Conservation (phyloP, 768 basidiomycete genomes). For the Mycena galopus region DNA sequence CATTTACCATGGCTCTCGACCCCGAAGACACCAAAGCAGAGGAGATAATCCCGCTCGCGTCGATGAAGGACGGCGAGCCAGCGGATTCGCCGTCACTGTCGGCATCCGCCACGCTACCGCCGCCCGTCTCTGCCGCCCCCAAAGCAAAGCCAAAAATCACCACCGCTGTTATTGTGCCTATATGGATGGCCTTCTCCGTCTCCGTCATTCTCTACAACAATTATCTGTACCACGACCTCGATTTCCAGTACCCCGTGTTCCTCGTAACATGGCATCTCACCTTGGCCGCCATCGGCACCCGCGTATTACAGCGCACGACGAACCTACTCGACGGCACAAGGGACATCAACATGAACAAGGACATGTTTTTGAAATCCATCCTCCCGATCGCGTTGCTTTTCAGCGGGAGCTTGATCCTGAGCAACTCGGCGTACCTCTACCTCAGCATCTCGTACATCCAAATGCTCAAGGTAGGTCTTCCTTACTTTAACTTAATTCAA, state of each 20-base stretch:
- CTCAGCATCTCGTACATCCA: constrained; percentile 96
- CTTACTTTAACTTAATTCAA: too few relatives aligned
- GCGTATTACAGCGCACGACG: constrained; percentile 86
- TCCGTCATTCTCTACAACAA: constrained; percentile 98
- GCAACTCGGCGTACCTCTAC: constrained; percentile 95
- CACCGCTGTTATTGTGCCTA: constrained; percentile 81
- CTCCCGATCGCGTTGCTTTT: constrained; percentile 95
- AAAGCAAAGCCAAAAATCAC: constrained; percentile 85
- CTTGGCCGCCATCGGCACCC: constrained; percentile 71
- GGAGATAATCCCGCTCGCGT: constrained; percentile 23
- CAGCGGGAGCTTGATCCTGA: constrained; percentile 80
- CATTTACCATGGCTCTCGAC: constrained; percentile 31
- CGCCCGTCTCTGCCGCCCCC: constrained; percentile 55
- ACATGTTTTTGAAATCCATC: constrained; percentile 87
- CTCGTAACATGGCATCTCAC: constrained; percentile 88
- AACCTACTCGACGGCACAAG: constrained; percentile 81
- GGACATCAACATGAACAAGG: constrained; percentile 83
- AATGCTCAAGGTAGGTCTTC: constrained; percentile 85
- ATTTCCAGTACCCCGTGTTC: constrained; percentile 93
- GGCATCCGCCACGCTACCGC: constrained; percentile 10
- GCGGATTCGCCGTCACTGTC: constrained; percentile 59
- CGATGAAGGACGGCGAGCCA: constrained; percentile 28
- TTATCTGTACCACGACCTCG: constrained; percentile 83
- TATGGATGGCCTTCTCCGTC: constrained; percentile 94
- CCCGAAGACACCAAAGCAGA: constrained; percentile 27